Conservation (phyloP, 75 land plant species). For the Chamaecyparis obtusa region DNA sequence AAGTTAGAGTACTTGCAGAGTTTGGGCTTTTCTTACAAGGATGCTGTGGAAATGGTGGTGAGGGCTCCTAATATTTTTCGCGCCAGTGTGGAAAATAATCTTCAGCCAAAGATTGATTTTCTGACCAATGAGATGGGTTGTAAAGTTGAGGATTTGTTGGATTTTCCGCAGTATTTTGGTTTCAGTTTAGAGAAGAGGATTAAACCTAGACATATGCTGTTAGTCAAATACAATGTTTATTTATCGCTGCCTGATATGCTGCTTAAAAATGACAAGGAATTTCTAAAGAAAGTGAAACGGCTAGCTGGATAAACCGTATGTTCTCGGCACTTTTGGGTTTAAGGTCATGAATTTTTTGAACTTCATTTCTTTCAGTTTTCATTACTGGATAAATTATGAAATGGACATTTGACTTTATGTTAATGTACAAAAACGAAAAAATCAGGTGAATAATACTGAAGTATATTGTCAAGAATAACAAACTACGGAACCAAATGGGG, state of each 20-base stretch:
- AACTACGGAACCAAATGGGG: not conserved
- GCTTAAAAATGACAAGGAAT: constrained; percentile 60
- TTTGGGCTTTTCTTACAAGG: constrained; percentile 44
- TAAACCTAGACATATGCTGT: constrained; percentile 59
- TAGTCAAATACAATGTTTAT: constrained; percentile 25
- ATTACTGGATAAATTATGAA: not conserved
- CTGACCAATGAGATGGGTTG: constrained; percentile 56
- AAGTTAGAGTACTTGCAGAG: constrained; percentile 56
- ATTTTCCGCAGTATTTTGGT: constrained; percentile 87
- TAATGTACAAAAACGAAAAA: not conserved
- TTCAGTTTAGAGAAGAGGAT: constrained; percentile 90
- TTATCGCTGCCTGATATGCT: constrained; percentile 66
- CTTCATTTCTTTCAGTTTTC: not conserved
- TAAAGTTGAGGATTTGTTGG: constrained; percentile 57
- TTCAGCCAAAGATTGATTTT: constrained; percentile 73
- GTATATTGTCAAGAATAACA: not conserved
- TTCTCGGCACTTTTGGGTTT: not conserved
- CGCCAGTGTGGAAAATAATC: constrained; percentile 68
- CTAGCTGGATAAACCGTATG: not conserved
- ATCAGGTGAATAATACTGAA: not conserved
- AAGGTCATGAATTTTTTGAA: not conserved
- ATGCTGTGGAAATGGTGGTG: constrained; percentile 52
- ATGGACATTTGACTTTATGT: not conserved
- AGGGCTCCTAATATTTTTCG: constrained; percentile 72
- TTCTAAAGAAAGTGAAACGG: constrained; percentile 28